Evolutionary conservation across 2,329 filamentous ascomycete genomes (phyloP).

Genomic region (Neonectria magnoliae): DNA sequence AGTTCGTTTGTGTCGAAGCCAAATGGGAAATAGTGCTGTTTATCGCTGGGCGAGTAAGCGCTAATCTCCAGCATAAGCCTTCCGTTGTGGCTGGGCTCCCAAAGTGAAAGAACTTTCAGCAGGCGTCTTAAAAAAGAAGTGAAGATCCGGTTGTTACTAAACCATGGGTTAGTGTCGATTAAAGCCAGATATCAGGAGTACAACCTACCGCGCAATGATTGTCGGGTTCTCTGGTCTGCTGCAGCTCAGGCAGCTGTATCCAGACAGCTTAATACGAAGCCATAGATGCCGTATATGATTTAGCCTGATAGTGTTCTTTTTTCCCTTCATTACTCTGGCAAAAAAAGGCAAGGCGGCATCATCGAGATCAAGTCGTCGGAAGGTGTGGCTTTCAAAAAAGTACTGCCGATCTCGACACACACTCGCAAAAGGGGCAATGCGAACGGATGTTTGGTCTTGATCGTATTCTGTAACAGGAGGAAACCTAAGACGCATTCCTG

Average conservation of each 20-base stretch:
- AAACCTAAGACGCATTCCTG: no score
- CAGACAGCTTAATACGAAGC: slow-evolving; percentile 8
- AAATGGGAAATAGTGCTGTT: not conserved
- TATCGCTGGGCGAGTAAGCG: slow-evolving; percentile 21
- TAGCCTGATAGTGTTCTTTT: slow-evolving; percentile 10
- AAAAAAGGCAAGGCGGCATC: not conserved
- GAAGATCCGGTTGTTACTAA: slow-evolving; percentile 17
- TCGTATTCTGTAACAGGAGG: not conserved
- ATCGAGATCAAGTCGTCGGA: slow-evolving; percentile 14
- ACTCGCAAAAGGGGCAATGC: not conserved
- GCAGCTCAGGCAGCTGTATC: slow-evolving; percentile 5
- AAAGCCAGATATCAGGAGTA: not conserved
- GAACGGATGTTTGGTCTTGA: no score
- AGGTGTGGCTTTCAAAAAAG: slow-evolving; percentile 16
- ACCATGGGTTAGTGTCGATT: not conserved
- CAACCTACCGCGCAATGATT: not conserved
- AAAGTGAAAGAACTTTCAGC: slow-evolving; percentile 7
- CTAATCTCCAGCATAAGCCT: slow-evolving; percentile 14
- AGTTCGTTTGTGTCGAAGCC: not conserved
- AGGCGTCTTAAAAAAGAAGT: not conserved
- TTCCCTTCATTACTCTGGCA: not conserved
- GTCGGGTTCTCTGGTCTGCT: not conserved
- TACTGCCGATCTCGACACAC: slow-evolving; percentile 17
- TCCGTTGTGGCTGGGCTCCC: not conserved
- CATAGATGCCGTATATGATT: slow-evolving; percentile 11